Evolutionary conservation across 352 stramenopile genomes (phyloP).

Genomic region (Pythium phragmitis): DNA sequence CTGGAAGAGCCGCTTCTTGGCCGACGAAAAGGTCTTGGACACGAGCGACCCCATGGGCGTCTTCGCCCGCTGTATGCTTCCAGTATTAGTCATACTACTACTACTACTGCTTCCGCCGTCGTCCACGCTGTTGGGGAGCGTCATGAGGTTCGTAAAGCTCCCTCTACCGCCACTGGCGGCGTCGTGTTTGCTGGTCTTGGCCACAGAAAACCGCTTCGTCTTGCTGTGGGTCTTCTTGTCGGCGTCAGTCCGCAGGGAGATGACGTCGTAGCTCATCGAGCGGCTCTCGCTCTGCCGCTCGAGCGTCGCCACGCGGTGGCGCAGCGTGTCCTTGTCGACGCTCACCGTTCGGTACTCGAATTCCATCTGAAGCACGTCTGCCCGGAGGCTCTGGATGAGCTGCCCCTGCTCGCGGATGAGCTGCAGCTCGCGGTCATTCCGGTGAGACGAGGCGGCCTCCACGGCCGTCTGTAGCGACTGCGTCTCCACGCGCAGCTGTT

Average conservation of each 20-base stretch:
- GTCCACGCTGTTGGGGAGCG: constrained; percentile 49
- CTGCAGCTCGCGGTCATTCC: constrained; percentile 30
- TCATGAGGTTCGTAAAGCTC: constrained; percentile 59
- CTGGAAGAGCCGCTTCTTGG: constrained; percentile 49
- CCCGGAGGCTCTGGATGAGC: constrained; percentile 50
- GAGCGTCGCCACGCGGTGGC: constrained; percentile 36
- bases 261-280: constrained; percentile 40
- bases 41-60: constrained; percentile 45
- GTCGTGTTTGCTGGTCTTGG: constrained; percentile 2
- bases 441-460: constrained; percentile 22
- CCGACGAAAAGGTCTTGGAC: constrained; percentile 57
- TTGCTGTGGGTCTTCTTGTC: constrained; percentile 27
- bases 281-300: constrained; percentile 22
- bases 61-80: constrained; percentile 7
- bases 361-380: constrained; percentile 63
- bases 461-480: constrained; percentile 38
- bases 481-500: constrained; percentile 47
- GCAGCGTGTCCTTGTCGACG: constrained; percentile 40
- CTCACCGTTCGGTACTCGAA: constrained; percentile 61
- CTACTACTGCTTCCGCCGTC: constrained; percentile 9
- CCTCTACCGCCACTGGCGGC: constrained; percentile 20
- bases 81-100: not conserved
- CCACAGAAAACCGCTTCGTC: constrained; percentile 31
- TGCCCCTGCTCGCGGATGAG: constrained; percentile 47
- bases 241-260: constrained; percentile 35